phyloP scores from a whole-genome alignment of 345 rosid genomes.

The Leavenworthia alabamica region DNA sequence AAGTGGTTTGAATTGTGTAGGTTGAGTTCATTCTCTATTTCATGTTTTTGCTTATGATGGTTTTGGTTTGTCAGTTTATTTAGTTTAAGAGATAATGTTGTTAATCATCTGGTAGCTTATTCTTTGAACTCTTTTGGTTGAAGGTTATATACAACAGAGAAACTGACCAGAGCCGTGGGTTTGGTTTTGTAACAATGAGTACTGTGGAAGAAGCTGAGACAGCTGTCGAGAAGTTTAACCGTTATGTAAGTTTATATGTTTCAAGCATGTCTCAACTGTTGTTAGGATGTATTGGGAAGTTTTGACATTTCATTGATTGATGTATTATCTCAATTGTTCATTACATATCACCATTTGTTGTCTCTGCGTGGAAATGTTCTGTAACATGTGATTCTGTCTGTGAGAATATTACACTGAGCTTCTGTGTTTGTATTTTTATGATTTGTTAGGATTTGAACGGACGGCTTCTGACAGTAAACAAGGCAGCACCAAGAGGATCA shows the following conservation, averaged over 20 bases:
- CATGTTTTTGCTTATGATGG: not conserved
- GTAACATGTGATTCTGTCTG: not conserved
- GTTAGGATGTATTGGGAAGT: not conserved
- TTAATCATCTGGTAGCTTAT: not conserved
- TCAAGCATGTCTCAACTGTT: not conserved
- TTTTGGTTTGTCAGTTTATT: too few species aligned
- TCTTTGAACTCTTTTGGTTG: constrained; percentile 10
- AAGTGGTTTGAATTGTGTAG: not conserved
- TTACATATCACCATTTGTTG: too few species aligned
- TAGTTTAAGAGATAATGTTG: not conserved
- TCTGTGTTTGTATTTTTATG: not conserved
- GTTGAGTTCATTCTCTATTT: not conserved
- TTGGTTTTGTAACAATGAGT: constrained; percentile 91
- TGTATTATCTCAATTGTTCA: too few species aligned
- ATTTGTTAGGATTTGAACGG: constrained; percentile 78
- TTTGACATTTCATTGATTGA: too few species aligned
- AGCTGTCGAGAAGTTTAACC: constrained; percentile 60
- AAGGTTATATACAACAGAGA: constrained; percentile 84
- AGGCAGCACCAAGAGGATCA: constrained; percentile 83
- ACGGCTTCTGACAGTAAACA: constrained; percentile 69
- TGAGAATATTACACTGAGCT: not conserved
- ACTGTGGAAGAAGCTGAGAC: constrained; percentile 78
- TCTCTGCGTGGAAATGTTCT: too few species aligned
- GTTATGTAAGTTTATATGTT: constrained; percentile 52
- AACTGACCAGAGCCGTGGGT: constrained; percentile 84